Conservation (phyloP, 352 stramenopile genomes). For the Pythium dissimile region DNA sequence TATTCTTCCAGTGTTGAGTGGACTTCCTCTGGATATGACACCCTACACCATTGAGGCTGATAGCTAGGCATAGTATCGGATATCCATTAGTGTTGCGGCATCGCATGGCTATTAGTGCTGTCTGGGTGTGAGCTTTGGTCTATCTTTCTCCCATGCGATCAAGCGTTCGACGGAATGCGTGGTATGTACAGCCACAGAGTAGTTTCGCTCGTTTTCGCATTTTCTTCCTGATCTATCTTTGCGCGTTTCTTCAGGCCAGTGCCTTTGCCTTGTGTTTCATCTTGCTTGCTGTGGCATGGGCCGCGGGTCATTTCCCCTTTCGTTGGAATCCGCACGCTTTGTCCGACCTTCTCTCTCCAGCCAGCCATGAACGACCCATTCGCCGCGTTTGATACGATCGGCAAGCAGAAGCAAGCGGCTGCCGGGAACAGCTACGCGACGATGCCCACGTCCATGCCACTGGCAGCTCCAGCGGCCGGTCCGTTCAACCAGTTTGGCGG, state of each 20-base stretch:
- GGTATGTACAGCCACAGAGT: neutral
- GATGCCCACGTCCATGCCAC: slow-evolving; percentile 18
- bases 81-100: no score
- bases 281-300: no score
- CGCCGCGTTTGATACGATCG: slow-evolving; percentile 47
- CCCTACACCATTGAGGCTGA: no score
- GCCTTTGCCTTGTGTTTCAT: no score
- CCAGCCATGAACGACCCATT: slow-evolving; percentile 65
- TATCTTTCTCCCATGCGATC: neutral
- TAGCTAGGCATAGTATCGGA: no score
- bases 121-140: no score
- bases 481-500: slow-evolving; percentile 25
- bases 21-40: no score
- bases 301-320: slow-evolving; percentile 23
- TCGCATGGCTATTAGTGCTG: no score
- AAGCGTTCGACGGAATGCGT: no score
- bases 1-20: no score
- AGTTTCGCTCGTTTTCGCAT: neutral
- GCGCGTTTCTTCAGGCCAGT: neutral
- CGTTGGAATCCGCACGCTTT: neutral
- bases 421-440: slow-evolving; percentile 22
- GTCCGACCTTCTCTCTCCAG: neutral
- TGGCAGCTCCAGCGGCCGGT: slow-evolving; percentile 20
- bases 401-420: slow-evolving; percentile 30
- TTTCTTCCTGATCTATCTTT: neutral